Evolutionary conservation across 257 asterid species (phyloP), one percentile per base, ranked within the genome.

Genomic region (Fraxinus pennsylvanica): DNA sequence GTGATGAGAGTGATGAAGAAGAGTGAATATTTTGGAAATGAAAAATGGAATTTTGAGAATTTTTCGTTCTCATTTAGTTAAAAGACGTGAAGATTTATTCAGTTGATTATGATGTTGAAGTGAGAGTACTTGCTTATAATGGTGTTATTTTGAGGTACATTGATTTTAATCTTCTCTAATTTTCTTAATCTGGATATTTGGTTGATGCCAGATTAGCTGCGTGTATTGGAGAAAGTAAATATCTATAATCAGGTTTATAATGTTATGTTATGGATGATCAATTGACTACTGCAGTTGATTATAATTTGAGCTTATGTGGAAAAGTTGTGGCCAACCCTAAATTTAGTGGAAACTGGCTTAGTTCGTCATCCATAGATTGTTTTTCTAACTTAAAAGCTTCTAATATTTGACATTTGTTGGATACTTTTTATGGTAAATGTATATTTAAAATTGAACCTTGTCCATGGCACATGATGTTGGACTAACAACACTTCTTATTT

Each of bases 1-100:
- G 97, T 78, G 97, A 91, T 81, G 98, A 95, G 89, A 95, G 97
- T 78, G 98, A 88, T 32, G 96, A 93, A 0, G 99, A 95, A 6
- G 97, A 90, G 19, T 63, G 30, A 59, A 27, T 27, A 63, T 63
- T 25, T 25, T 25, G 27, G 27, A 25, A 25, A 25, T 25, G 27
- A 25, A 25, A 25, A 25, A 25, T 25, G 27, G 27, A 25, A 25
- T 25, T 25, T 25, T 25, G 27, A 25, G 27, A 25, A 25, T 25
- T 25, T 63, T 63, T 27, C 8, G 33, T 10, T 63, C 12, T 25
- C 68, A 8, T 61, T 61, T 61, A 33, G 68, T 25, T 12, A 30
- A 61, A 21, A 61, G 68, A 61, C 4, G 4, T 2, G 1, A 21
- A 22, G 33, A 22, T 21, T 61, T 54, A 8, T 54, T 1, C 68